phyloP scores from a whole-genome alignment of 352 stramenopile genomes.

The Globisporangium acanthophoron region DNA sequence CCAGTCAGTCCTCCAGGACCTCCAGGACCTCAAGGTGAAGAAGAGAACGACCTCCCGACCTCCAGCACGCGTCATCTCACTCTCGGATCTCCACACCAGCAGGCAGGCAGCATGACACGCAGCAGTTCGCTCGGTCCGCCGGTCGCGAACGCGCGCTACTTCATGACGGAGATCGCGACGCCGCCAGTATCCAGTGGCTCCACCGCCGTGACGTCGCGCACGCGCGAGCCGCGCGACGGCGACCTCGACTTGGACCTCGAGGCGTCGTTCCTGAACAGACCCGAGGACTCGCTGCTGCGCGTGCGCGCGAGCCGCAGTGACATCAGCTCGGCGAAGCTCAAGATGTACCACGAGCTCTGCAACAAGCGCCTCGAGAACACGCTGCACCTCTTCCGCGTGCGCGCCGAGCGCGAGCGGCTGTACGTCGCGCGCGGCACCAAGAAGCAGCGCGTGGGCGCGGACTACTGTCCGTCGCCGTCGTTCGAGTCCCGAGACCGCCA shows the following conservation, averaged over 20 bases:
- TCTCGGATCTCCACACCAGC: background rate
- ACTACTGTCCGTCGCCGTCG: slow-evolving; percentile 1
- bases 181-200: slow-evolving; percentile 6
- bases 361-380: slow-evolving; percentile 35
- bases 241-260: slow-evolving; percentile 13
- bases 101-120: background rate
- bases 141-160: slow-evolving; percentile 8
- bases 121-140: background rate
- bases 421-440: slow-evolving; percentile 13
- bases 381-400: slow-evolving; percentile 37
- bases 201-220: slow-evolving; percentile 5
- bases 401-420: slow-evolving; percentile 32
- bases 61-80: too few relatives aligned
- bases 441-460: slow-evolving; percentile 12
- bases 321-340: slow-evolving; percentile 34
- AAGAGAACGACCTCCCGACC: too few relatives aligned
- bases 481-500: slow-evolving; percentile 21
- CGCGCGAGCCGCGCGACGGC: slow-evolving; percentile 4
- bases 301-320: slow-evolving; percentile 20
- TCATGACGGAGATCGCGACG: slow-evolving; percentile 8
- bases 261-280: slow-evolving; percentile 13
- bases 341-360: slow-evolving; percentile 44
- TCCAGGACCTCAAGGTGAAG: too few relatives aligned
- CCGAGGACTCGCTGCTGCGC: slow-evolving; percentile 11
- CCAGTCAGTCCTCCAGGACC: too few relatives aligned